phyloP scores from a whole-genome alignment of 805 yeast genomes.

The Spencermartinsiella europaea region DNA sequence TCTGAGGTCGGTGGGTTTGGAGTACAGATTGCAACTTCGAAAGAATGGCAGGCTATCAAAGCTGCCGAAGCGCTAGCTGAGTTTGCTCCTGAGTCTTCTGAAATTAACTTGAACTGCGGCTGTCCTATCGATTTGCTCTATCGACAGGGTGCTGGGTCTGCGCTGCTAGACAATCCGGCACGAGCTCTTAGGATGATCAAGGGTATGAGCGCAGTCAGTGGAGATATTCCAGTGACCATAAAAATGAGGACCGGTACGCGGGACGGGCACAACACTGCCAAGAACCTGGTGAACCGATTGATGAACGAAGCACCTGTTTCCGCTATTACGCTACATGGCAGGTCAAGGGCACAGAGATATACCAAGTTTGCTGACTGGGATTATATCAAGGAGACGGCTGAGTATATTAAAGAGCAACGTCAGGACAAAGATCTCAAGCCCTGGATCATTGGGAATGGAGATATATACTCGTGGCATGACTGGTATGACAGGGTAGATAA shows the following conservation, averaged over 20 bases:
- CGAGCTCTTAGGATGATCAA: slow-evolving; percentile 70
- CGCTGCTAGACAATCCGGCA: slow-evolving; percentile 84
- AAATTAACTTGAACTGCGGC: slow-evolving; percentile 89
- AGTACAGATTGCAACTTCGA: slow-evolving; percentile 85
- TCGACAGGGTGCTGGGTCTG: slow-evolving; percentile 94
- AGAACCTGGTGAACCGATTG: slow-evolving; percentile 61
- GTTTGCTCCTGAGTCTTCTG: slow-evolving; percentile 59
- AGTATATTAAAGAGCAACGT: slow-evolving; percentile 52
- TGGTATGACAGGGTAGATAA: slow-evolving; percentile 70
- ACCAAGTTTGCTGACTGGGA: slow-evolving; percentile 91
- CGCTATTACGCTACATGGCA: slow-evolving; percentile 90
- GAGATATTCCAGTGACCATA: slow-evolving; percentile 88
- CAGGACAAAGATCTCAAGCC: slow-evolving; percentile 45
- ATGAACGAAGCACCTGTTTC: slow-evolving; percentile 77
- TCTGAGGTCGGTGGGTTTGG: slow-evolving; percentile 86
- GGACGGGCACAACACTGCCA: slow-evolving; percentile 87
- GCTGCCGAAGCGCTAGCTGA: slow-evolving; percentile 76
- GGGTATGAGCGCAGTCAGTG: slow-evolving; percentile 83
- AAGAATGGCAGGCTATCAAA: slow-evolving; percentile 89
- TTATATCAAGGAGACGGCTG: slow-evolving; percentile 71
- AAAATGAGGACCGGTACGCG: slow-evolving; percentile 89
- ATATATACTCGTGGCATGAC: slow-evolving; percentile 78
- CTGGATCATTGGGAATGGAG: slow-evolving; percentile 93
- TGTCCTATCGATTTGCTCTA: slow-evolving; percentile 96
- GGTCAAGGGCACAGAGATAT: slow-evolving; percentile 94